phyloP scores from a whole-genome alignment of 352 stramenopile species.

The Aphanomyces astaci region DNA sequence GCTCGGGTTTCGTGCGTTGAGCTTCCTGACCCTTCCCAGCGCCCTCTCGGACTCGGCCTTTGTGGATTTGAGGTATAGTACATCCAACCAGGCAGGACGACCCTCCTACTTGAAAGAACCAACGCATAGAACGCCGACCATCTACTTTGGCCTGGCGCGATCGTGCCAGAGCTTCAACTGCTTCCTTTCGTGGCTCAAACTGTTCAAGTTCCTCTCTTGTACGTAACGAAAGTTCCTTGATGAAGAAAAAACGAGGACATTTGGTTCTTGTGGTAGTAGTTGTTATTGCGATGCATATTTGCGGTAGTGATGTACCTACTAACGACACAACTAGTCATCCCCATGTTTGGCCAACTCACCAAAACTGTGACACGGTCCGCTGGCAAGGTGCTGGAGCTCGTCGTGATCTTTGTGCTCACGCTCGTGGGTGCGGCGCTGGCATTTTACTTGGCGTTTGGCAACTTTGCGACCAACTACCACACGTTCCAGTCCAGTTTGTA shows the following conservation, averaged over 20 bases:
- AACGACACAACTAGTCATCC: slow-evolving; percentile 14
- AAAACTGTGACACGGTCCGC: slow-evolving; percentile 6
- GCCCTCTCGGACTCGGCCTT: background rate
- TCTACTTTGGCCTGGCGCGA: slow-evolving; percentile 16
- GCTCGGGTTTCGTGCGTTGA: background rate
- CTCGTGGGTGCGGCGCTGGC: slow-evolving; percentile 5
- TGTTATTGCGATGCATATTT: too few species aligned
- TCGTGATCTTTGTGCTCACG: slow-evolving; percentile 15
- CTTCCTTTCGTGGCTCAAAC: slow-evolving; percentile 21
- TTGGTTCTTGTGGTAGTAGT: too few species aligned
- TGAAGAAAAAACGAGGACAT: too few species aligned
- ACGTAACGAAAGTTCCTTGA: too few species aligned
- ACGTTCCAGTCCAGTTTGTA: slow-evolving; percentile 18
- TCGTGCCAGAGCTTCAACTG: slow-evolving; percentile 23
- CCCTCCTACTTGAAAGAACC: background rate
- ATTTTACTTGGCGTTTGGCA: slow-evolving; percentile 21
- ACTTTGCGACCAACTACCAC: slow-evolving; percentile 15
- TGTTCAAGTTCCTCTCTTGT: slow-evolving; percentile 23
- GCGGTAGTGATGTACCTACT: too few species aligned
- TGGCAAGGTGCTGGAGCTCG: slow-evolving; percentile 15
- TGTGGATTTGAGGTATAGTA: slow-evolving; percentile 5
- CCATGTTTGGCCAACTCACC: slow-evolving; percentile 20
- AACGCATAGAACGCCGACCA: slow-evolving; percentile 2
- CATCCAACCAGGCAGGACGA: background rate
- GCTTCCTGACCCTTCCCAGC: background rate